Conservation (phyloP, 2,329 filamentous ascomycete genomes). For the Lithohypha guttulata region DNA sequence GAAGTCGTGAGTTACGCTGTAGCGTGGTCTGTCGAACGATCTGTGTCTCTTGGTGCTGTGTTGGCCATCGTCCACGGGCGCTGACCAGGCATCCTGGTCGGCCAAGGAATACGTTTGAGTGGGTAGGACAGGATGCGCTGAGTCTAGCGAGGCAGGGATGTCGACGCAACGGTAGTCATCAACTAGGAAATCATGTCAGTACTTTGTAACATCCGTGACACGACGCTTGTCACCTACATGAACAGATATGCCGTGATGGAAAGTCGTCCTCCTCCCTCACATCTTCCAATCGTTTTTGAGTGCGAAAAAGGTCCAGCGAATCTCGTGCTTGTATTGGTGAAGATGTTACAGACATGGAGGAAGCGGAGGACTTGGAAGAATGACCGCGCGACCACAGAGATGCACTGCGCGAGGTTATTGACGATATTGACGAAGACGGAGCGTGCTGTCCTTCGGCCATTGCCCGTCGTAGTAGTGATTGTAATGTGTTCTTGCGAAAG, state of each 20-base stretch:
- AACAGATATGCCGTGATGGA: conserved; percentile 50
- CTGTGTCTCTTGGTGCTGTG: conserved; percentile 46
- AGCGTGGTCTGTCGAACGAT: conserved; percentile 45
- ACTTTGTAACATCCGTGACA: conserved; percentile 52
- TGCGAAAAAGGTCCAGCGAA: conserved; percentile 36
- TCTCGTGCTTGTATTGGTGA: conserved; percentile 43
- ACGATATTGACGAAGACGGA: conserved; percentile 4
- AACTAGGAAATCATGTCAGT: conserved; percentile 10
- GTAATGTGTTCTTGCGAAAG: too few relatives aligned
- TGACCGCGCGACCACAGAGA: conserved; percentile 20
- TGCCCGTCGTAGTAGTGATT: not conserved
- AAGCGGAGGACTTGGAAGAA: conserved; percentile 18
- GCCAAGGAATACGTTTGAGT: conserved; percentile 15
- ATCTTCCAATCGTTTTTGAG: conserved; percentile 62
- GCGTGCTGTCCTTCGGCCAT: conserved; percentile 6
- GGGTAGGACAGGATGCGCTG: conserved; percentile 12
- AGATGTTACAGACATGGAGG: conserved; percentile 47
- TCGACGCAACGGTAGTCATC: conserved; percentile 22
- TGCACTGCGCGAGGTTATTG: not conserved
- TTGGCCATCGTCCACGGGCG: conserved; percentile 7
- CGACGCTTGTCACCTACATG: conserved; percentile 45
- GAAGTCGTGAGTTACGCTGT: conserved; percentile 54
- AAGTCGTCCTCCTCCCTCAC: conserved; percentile 67
- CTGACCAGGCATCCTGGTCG: conserved; percentile 13
- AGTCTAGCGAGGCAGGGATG: conserved; percentile 12